phyloP scores from a whole-genome alignment of 805 yeast genomes.

The Kockiozyma suomiensis region DNA sequence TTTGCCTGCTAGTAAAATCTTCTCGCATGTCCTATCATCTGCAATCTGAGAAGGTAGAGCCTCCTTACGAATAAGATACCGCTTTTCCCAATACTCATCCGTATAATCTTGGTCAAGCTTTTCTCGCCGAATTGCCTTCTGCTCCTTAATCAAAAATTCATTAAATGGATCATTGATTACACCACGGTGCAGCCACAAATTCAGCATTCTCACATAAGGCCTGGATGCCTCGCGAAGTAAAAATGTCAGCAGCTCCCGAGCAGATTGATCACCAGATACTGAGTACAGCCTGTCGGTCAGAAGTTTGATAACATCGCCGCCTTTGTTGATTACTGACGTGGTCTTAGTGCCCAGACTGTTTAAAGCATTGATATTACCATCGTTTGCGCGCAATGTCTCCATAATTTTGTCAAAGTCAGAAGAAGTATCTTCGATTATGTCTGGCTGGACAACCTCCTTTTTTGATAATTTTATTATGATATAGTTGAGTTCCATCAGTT shows the following conservation, averaged over 20 bases:
- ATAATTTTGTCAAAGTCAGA: slow-evolving; percentile 48
- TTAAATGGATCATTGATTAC: slow-evolving; percentile 72
- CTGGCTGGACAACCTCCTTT: slow-evolving; percentile 44
- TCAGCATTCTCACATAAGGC: slow-evolving; percentile 68
- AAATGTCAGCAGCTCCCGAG: slow-evolving; percentile 54
- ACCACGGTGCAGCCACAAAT: slow-evolving; percentile 80
- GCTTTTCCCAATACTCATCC: slow-evolving; percentile 50
- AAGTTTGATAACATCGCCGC: slow-evolving; percentile 70
- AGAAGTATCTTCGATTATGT: slow-evolving; percentile 41
- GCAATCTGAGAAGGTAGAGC: slow-evolving; percentile 71
- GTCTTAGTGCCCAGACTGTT: slow-evolving; percentile 30
- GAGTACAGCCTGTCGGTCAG: slow-evolving; percentile 60
- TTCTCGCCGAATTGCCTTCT: slow-evolving; percentile 35
- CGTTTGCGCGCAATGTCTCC: slow-evolving; percentile 44
- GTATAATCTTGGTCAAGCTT: slow-evolving; percentile 39
- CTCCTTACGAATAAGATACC: slow-evolving; percentile 71
- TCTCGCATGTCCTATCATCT: slow-evolving; percentile 54
- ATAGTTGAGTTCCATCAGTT: slow-evolving; percentile 60
- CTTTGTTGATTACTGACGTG: slow-evolving; percentile 51
- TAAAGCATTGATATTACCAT: slow-evolving; percentile 40
- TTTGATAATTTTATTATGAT: slow-evolving; percentile 52
- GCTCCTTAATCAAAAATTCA: slow-evolving; percentile 73
- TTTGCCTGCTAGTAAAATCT: slow-evolving; percentile 81
- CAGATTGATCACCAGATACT: slow-evolving; percentile 65
- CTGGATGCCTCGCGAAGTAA: slow-evolving; percentile 62